Base-by-base conservation (phyloP, 306 rosid genomes). In the Begonia fuchsioides region DNA sequence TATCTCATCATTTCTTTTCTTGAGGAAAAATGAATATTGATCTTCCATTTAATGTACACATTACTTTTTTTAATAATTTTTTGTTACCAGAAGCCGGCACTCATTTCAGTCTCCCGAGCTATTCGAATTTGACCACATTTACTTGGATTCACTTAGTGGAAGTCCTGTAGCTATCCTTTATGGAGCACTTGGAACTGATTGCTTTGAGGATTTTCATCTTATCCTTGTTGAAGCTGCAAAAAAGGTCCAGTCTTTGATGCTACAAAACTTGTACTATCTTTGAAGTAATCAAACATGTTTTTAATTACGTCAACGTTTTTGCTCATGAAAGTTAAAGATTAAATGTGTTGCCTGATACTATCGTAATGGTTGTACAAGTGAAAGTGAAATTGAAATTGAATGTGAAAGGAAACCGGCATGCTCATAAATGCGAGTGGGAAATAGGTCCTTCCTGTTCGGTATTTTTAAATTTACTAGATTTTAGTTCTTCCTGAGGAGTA, bases 81-180 rank as follows among this genome's bases (percentile, higher is more conserved):
- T 41, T 61, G 47, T 61, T 60, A 18, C 15, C 77, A 81, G 95
- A 54, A 58, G 15, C 11, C 62, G 68, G 40, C 82, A 75, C 67
- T 72, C 80, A 32, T 68, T 71, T 71, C 90, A 75, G 70, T 79
- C 71, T 43, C 95, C 86, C 40, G 78, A 82, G 43, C 59, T 90
- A 45, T 90, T 81, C 67, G 98, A 92, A 44, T 92, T 92, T 49
- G 96, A 92, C 69, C 96, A 85, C 68, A 48, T 92, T 62, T 86
- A 92, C 61, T 61, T 63, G 51, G 76, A 76, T 71, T 85, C 98
- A 43, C 63, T 54, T 61, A 13, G 40, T 56, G 85, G 77, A 61
- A 69, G 83, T 72, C 80, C 85, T 3, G 76, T 85, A 59, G 83
- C 83, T 55, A 61, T 92, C 53, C 98, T 85, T 44, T 85, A 85